Evolutionary conservation across 257 asterid genomes (phyloP), one percentile per base, ranked within the genome.

Genomic region (Solanum okadae): DNA sequence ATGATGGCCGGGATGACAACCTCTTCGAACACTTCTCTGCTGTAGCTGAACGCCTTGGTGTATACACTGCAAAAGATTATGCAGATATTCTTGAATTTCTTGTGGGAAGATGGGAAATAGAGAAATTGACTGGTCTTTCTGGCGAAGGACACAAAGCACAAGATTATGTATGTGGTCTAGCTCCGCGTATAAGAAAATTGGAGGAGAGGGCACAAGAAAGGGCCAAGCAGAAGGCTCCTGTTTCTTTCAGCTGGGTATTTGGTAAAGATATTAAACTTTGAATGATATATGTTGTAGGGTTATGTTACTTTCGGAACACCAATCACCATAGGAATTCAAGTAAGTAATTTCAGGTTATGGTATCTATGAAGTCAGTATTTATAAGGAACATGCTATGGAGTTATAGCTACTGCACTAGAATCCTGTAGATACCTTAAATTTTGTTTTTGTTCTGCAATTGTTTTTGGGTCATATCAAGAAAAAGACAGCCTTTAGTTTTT

Each of bases 91-190:
- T 95, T 89, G 98, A 94, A 38, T 93, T 91, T 77, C 78, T 95
- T 59, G 96, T 95, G 4, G 93, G 88, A 6, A 89, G 94, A 90
- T 95, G 98, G 98, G 93, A 92, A 15, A 95, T 95, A 71, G 94
- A 92, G 89, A 94, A 93, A 87, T 38, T 95, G 86, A 90, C 90
- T 0, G 96, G 96, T 7, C 96, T 95, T 34, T 93, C 98, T 1
- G 88, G 95, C 0, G 94, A 94, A 90, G 98, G 98, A 85, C 91
- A 93, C 73, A 91, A 89, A 91, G 96, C 98, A 4, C 98, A 92
- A 87, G 98, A 95, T 70, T 95, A 93, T 35, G 95, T 95, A 7
- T 95, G 97, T 27, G 90, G 93, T 37, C 86, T 94, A 90, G 93
- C 95, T 10, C 93, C 95, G 4, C 91, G 98, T 87, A 92, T 94